These are phyloP conservation scores for Wolfiporia cocos DNA, from an alignment of 1,284 basidiomycete species.

Conservation along the genomic window DNA sequence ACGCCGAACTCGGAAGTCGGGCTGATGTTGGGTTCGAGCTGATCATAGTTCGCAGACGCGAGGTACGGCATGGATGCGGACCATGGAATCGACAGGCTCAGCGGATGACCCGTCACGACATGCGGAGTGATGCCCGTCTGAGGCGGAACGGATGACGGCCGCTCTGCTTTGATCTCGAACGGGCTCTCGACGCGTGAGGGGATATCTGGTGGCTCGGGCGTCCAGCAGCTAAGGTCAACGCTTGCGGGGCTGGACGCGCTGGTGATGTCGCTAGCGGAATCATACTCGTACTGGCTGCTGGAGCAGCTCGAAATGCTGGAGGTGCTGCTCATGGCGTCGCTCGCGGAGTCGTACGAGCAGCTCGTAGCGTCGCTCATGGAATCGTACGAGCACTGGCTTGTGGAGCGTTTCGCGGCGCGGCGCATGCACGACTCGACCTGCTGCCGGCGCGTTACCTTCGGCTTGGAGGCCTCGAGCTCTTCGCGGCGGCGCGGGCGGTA, in stretches of 20 bases:
- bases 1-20: too few species aligned
- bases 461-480: constrained; percentile 9
- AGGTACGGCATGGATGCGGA: too few species aligned
- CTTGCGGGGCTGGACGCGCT: constrained; percentile 15
- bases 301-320: too few species aligned
- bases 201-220: constrained; percentile 16
- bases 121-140: too few species aligned
- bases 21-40: too few species aligned
- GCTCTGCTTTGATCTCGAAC: neutral
- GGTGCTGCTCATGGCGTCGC: too few species aligned
- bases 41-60: too few species aligned
- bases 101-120: too few species aligned
- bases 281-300: constrained; percentile 3
- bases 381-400: constrained; percentile 1
- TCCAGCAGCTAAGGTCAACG: constrained; percentile 11
- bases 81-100: too few species aligned
- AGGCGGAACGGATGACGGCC: constrained; percentile 11
- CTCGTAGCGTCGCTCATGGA: constrained; percentile 8
- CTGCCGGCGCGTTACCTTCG: constrained; percentile 17
- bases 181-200: constrained; percentile 1
- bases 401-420: constrained; percentile 8
- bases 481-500: constrained; percentile 39
- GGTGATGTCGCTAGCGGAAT: constrained; percentile 6
- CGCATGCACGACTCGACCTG: constrained; percentile 20
- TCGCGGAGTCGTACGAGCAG: too few species aligned